Evolutionary conservation across 805 yeast genomes (phyloP).

Genomic region (Blastobotrys robertii): DNA sequence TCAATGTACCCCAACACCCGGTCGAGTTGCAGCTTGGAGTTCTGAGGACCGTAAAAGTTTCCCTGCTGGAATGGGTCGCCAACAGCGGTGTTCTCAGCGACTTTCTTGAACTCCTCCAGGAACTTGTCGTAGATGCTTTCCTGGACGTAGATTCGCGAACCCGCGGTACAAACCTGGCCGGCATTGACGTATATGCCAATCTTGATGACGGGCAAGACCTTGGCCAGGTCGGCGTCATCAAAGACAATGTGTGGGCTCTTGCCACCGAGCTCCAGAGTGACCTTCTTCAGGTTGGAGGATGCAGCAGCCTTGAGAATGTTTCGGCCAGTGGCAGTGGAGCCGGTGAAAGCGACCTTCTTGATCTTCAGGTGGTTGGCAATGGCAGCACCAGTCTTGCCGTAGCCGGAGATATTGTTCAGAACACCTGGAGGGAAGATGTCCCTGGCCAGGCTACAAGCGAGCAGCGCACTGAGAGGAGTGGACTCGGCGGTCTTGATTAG

Average conservation of each 20-base stretch:
- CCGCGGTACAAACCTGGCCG: constrained; percentile 95
- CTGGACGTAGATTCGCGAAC: constrained; percentile 84
- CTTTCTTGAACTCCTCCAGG: constrained; percentile 43
- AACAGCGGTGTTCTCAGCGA: constrained; percentile 34
- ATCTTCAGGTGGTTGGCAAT: constrained; percentile 54
- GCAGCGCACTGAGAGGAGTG: constrained; percentile 62
- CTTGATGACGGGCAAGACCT: constrained; percentile 63
- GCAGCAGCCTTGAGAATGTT: constrained; percentile 69
- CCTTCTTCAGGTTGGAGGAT: constrained; percentile 65
- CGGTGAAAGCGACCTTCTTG: constrained; percentile 87
- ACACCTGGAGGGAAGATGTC: constrained; percentile 76
- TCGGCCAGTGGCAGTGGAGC: constrained; percentile 86
- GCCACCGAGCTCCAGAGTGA: constrained; percentile 92
- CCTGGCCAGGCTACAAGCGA: constrained; percentile 37
- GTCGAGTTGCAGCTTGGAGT: constrained; percentile 64
- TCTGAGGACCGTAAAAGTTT: constrained; percentile 83
- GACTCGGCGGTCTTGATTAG: constrained; percentile 68
- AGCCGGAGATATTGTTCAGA: constrained; percentile 60
- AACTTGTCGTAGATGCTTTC: constrained; percentile 72
- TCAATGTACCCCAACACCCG: constrained; percentile 67
- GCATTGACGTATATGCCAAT: constrained; percentile 83
- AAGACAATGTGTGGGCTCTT: constrained; percentile 86
- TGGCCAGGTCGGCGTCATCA: constrained; percentile 72
- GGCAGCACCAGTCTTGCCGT: constrained; percentile 59
- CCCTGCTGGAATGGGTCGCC: constrained; percentile 77